Conservation (phyloP, 129 eudicot genomes). For the Gnaphalium uliginosum region DNA sequence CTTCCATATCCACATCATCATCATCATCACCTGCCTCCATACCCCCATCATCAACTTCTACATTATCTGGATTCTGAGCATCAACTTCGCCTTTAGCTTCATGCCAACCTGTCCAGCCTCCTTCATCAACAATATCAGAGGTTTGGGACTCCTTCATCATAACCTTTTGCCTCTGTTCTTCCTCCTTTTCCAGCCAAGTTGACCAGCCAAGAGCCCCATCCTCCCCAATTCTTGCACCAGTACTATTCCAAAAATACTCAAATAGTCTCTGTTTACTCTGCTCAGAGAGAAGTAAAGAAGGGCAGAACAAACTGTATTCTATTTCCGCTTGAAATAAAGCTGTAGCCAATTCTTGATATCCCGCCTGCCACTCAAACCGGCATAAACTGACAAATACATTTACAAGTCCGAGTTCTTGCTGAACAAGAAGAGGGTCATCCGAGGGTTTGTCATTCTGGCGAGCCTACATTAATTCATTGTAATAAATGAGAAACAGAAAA, state of each 20-base stretch:
- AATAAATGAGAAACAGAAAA: conserved; percentile 9
- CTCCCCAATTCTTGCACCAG: conserved; percentile 92
- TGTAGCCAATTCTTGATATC: conserved; percentile 90
- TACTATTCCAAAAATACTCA: conserved; percentile 94
- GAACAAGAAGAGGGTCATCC: conserved; percentile 44
- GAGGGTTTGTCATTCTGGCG: conserved; percentile 39
- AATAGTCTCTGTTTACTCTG: conserved; percentile 81
- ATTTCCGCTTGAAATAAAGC: conserved; percentile 91
- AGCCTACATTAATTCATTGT: conserved; percentile 49
- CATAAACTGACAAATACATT: conserved; percentile 73
- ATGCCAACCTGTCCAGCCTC: conserved; percentile 98
- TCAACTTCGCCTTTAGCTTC: conserved; percentile 48
- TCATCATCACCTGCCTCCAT: conserved; percentile 51
- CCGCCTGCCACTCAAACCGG: conserved; percentile 95
- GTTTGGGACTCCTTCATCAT: conserved; percentile 49
- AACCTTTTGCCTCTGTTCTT: conserved; percentile 68
- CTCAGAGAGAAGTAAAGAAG: conserved; percentile 75
- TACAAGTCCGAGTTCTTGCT: conserved; percentile 77
- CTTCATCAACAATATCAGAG: conserved; percentile 53
- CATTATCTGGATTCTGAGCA: conserved; percentile 23
- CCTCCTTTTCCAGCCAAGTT: conserved; percentile 91
- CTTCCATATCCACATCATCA: conserved; percentile 42
- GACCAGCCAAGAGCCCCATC: conserved; percentile 98
- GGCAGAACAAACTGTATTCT: conserved; percentile 81
- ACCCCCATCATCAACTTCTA: conserved; percentile 35